These are phyloP conservation scores for Chaetothyriales sp. DNA, from an alignment of 2,329 filamentous ascomycete species.

Conservation along the genomic window DNA sequence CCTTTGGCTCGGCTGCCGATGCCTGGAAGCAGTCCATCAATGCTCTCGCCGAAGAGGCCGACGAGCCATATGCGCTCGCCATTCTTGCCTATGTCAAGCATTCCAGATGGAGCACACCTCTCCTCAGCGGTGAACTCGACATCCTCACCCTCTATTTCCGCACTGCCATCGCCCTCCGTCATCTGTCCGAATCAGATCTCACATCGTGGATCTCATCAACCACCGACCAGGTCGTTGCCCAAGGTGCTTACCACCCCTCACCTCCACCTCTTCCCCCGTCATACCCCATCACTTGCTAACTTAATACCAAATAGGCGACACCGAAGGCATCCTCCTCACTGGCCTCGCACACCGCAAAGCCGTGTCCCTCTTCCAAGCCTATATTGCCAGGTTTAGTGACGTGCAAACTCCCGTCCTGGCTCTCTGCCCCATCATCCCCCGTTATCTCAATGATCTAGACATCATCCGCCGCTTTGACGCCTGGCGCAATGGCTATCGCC, in stretches of 20 bases:
- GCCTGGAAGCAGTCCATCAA: constrained; percentile 47
- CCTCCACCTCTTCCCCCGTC: too few species aligned
- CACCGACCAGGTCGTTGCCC: constrained; percentile 34
- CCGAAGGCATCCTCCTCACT: constrained; percentile 47
- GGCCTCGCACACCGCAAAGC: constrained; percentile 40
- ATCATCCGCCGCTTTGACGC: constrained; percentile 39
- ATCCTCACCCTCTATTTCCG: constrained; percentile 46
- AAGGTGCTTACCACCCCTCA: constrained; percentile 8
- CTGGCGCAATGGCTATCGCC: constrained; percentile 48
- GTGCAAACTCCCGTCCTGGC: constrained; percentile 48
- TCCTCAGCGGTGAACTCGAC: constrained; percentile 30
- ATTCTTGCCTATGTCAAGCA: constrained; percentile 45
- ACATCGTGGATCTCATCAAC: constrained; percentile 40
- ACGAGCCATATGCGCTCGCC: constrained; percentile 46
- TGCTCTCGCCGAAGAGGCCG: constrained; percentile 47
- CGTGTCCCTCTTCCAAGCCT: constrained; percentile 45
- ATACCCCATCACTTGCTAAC: not conserved
- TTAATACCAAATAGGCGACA: constrained; percentile 29
- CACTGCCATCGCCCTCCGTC: constrained; percentile 44
- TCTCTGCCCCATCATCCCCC: constrained; percentile 36
- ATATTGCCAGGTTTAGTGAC: constrained; percentile 45
- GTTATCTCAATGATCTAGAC: constrained; percentile 40
- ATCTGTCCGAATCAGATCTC: constrained; percentile 32
- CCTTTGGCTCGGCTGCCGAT: constrained; percentile 26
- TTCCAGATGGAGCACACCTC: constrained; percentile 44